These are phyloP conservation scores for Triticum monococcum DNA, from an alignment of 176 grass and related monocot genomes.

Conservation along the genomic window DNA sequence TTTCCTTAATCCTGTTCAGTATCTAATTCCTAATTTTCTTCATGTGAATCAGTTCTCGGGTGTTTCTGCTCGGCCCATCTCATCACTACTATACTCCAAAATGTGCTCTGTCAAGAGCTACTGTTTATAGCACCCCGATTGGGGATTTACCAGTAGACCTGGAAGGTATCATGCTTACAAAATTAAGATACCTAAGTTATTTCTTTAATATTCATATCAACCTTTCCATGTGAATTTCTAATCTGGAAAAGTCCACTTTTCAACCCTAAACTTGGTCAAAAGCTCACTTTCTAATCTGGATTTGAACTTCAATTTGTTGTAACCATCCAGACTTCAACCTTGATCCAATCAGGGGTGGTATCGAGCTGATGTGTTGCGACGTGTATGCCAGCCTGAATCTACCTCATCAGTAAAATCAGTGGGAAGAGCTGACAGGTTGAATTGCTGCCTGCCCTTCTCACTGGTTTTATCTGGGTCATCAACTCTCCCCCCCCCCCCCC, in stretches of 20 bases:
- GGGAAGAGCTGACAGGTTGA: not conserved
- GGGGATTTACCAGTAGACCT: conserved; percentile 85
- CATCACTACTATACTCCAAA: conserved; percentile 96
- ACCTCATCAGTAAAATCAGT: not conserved
- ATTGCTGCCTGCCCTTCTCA: not conserved
- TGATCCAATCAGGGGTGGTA: not conserved
- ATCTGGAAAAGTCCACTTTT: conserved; percentile 1
- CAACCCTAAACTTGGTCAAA: not conserved
- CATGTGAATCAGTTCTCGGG: conserved; percentile 69
- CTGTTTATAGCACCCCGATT: conserved; percentile 82
- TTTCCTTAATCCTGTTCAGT: conserved; percentile 9
- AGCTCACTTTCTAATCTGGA: not conserved
- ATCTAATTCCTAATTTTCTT: conserved; percentile 5
- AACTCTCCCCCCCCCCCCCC: not conserved
- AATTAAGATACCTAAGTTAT: conserved; percentile 25
- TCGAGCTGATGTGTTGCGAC: not conserved
- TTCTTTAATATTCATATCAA: not conserved
- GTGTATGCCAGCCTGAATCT: not conserved
- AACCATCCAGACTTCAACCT: not conserved
- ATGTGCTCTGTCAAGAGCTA: conserved; percentile 81
- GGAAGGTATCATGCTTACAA: conserved; percentile 65
- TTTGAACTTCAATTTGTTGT: not conserved
- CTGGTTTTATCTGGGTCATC: not conserved
- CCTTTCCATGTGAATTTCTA: not conserved
- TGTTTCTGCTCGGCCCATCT: conserved; percentile 97